Conservation (phyloP, 2,329 filamentous ascomycete genomes). For the Parascedosporium putredinis region DNA sequence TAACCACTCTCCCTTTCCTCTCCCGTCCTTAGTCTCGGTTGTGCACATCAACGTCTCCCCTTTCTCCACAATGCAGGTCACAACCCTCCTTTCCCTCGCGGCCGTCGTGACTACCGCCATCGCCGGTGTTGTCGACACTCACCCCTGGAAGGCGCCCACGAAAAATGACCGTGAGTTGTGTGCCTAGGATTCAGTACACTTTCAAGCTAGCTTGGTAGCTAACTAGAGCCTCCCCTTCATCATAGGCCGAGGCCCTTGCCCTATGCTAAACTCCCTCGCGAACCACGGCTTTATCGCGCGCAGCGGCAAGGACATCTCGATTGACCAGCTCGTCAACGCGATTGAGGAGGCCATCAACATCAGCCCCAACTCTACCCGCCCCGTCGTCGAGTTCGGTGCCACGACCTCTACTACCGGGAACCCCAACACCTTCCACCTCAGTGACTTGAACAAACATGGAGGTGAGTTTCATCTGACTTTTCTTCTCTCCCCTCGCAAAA, state of each 20-base stretch:
- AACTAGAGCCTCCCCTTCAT: background rate
- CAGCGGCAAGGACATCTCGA: constrained; percentile 12
- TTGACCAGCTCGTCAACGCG: constrained; percentile 11
- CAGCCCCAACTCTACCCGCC: constrained; percentile 11
- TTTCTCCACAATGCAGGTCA: background rate
- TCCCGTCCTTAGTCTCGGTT: too few relatives aligned
- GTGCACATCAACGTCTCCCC: too few relatives aligned
- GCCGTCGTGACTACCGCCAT: background rate
- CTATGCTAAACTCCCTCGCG: constrained; percentile 16
- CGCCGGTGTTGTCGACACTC: background rate
- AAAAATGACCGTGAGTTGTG: background rate
- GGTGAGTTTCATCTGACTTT: constrained; percentile 6
- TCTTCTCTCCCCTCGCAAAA: background rate
- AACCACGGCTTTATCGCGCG: constrained; percentile 16
- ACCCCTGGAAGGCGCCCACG: background rate
- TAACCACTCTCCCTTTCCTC: too few relatives aligned
- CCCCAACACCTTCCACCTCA: constrained; percentile 18
- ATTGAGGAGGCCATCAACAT: constrained; percentile 13
- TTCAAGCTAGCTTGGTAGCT: background rate
- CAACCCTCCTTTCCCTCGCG: background rate
- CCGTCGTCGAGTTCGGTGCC: constrained; percentile 11
- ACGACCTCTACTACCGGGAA: constrained; percentile 19
- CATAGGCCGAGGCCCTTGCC: constrained; percentile 15
- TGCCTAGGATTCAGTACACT: background rate
- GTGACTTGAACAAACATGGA: constrained; percentile 18